phyloP scores from a whole-genome alignment of 148 eudicot species.

The Mesembryanthemum crystallinum region DNA sequence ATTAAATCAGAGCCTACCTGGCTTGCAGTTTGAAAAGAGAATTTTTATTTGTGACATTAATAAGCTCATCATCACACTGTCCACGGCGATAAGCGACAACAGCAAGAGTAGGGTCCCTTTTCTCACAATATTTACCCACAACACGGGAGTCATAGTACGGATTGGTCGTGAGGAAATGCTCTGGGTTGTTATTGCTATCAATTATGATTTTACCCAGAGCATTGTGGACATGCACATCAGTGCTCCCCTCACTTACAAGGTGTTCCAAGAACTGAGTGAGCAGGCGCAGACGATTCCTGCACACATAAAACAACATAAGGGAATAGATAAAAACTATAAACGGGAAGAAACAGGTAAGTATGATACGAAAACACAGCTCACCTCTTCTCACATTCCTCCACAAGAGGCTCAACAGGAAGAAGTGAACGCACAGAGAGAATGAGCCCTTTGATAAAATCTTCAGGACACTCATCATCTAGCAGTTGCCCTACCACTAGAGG shows the following conservation, averaged over 20 bases:
- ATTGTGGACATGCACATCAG: slow-evolving; percentile 96
- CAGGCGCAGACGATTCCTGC: slow-evolving; percentile 90
- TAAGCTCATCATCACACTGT: slow-evolving; percentile 96
- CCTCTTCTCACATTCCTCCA: slow-evolving; percentile 97
- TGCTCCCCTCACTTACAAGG: slow-evolving; percentile 97
- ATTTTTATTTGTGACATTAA: slow-evolving; percentile 84
- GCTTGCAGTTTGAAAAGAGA: slow-evolving; percentile 90
- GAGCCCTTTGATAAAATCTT: slow-evolving; percentile 93
- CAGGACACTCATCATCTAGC: slow-evolving; percentile 95
- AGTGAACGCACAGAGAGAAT: slow-evolving; percentile 93
- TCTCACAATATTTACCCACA: slow-evolving; percentile 97
- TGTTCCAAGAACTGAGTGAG: slow-evolving; percentile 96
- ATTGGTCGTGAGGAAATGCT: slow-evolving; percentile 93
- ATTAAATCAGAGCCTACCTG: slow-evolving; percentile 43
- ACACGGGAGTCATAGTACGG: slow-evolving; percentile 97
- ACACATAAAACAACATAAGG: slow-evolving; percentile 20
- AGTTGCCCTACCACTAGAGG: slow-evolving; percentile 95
- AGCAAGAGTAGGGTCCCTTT: slow-evolving; percentile 98
- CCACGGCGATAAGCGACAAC: slow-evolving; percentile 96
- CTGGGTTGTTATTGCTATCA: slow-evolving; percentile 95
- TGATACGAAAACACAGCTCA: slow-evolving; percentile 14
- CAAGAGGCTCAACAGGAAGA: slow-evolving; percentile 95
- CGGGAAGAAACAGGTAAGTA: neutral
- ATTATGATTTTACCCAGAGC: slow-evolving; percentile 95
- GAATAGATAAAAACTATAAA: neutral